Evolutionary conservation across 106 monocot species (phyloP).

Genomic region (Dactylorhiza incarnata): DNA sequence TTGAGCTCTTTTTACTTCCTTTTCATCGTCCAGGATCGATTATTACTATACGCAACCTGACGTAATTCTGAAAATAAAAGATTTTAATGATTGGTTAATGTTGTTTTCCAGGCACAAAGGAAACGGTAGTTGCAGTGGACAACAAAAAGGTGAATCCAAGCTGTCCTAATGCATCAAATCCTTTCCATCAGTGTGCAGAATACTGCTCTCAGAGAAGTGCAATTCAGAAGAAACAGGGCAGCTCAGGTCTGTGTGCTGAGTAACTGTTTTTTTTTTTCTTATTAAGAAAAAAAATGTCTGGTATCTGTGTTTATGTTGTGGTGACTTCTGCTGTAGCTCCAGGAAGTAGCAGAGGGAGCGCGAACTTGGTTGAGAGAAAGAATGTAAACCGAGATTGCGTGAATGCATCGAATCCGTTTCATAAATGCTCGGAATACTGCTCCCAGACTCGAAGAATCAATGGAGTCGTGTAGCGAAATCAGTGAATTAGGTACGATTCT

Average conservation of each 20-base stretch:
- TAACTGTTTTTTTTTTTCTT: neutral
- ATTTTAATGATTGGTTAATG: too few species aligned
- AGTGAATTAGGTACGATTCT: neutral
- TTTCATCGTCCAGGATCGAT: too few species aligned
- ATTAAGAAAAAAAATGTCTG: neutral
- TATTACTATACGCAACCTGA: too few species aligned
- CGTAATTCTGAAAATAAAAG: too few species aligned
- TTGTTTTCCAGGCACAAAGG: neutral
- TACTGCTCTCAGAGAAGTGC: slow-evolving; percentile 11
- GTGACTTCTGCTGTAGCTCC: neutral
- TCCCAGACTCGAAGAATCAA: slow-evolving; percentile 2
- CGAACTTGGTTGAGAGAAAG: slow-evolving; percentile 3
- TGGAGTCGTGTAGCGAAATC: neutral
- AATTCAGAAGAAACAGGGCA: neutral
- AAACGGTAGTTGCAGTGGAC: neutral
- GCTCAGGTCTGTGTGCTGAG: neutral
- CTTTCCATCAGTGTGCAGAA: slow-evolving; percentile 19
- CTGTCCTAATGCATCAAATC: slow-evolving; percentile 20
- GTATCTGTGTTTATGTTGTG: neutral
- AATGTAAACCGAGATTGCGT: slow-evolving; percentile 8
- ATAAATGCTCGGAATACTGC: slow-evolving; percentile 16
- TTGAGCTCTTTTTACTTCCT: too few species aligned
- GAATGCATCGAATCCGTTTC: slow-evolving; percentile 19
- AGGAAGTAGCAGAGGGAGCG: slow-evolving; percentile 1
- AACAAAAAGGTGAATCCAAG: slow-evolving; percentile 11